Percentiles rank a stretch among this genome's conserved stretches.
phyloP scores from a whole-genome alignment of 352 stramenopile genomes.

The Pythium grandisporangium region DNA sequence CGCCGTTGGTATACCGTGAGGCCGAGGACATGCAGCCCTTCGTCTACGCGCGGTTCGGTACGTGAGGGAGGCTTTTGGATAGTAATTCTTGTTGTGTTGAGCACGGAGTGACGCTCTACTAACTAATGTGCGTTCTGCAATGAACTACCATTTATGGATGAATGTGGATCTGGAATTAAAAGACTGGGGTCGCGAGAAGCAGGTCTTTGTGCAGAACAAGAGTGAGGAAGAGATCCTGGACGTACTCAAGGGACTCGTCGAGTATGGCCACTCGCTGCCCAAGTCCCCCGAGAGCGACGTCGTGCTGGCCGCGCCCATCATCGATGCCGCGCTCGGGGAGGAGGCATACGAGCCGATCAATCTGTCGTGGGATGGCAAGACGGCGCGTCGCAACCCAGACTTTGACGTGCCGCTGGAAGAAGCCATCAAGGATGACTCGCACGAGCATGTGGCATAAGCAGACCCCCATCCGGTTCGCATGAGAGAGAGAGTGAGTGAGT shows the following conservation, averaged over 20 bases:
- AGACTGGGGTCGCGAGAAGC: conserved; percentile 82
- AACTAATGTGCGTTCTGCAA: background rate
- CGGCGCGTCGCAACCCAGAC: conserved; percentile 68
- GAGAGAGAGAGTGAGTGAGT: background rate
- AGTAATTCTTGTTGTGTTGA: no score
- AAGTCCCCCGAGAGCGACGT: conserved; percentile 85
- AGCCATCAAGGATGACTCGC: conserved; percentile 41
- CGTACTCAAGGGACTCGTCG: conserved; percentile 68
- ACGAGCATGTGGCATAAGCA: conserved; percentile 15
- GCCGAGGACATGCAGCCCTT: conserved; percentile 85
- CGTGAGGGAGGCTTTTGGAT: no score
- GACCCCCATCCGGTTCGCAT: background rate
- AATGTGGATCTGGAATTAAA: background rate
- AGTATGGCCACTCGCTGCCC: conserved; percentile 57
- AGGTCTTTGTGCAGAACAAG: conserved; percentile 79
- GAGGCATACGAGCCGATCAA: conserved; percentile 74
- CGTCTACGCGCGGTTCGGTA: conserved; percentile 76
- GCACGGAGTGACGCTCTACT: background rate
- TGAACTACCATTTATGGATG: no score
- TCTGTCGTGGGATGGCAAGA: conserved; percentile 78
- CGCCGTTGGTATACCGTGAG: conserved; percentile 80
- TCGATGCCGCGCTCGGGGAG: conserved; percentile 58
- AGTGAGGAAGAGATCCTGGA: conserved; percentile 73
- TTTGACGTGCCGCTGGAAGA: conserved; percentile 75
- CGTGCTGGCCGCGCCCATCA: conserved; percentile 57